Percentiles rank a stretch among this genome's conserved stretches.
Conservation (phyloP, 1,139 yeast species). For the Eremothecium sinecaudum region DNA sequence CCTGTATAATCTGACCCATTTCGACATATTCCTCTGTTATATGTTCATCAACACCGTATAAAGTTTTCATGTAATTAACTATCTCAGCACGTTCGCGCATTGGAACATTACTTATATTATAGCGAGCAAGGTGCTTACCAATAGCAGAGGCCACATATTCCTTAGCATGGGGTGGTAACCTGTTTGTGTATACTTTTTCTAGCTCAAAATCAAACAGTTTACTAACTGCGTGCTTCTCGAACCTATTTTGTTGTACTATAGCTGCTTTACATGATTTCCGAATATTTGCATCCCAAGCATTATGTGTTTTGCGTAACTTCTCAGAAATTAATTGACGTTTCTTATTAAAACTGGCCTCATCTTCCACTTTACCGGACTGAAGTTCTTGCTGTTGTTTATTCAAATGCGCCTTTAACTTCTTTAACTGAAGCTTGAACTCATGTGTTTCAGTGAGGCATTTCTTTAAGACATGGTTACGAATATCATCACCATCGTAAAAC, state of each 20-base stretch:
- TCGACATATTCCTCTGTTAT: slow-evolving; percentile 17
- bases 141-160: slow-evolving; percentile 21
- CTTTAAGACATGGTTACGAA: slow-evolving; percentile 14
- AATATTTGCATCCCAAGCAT: slow-evolving; percentile 27
- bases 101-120: slow-evolving; percentile 19
- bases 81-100: slow-evolving; percentile 13
- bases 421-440: slow-evolving; percentile 25
- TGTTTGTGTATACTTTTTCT: slow-evolving; percentile 34
- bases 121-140: slow-evolving; percentile 25
- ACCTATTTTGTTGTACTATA: slow-evolving; percentile 27
- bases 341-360: slow-evolving; percentile 12
- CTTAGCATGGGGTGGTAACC: slow-evolving; percentile 23
- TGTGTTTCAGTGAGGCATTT: slow-evolving; percentile 24
- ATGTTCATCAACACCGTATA: slow-evolving; percentile 19
- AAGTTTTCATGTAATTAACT: slow-evolving; percentile 17
- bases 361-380: slow-evolving; percentile 8
- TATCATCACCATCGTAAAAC: slow-evolving; percentile 13
- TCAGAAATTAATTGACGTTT: slow-evolving; percentile 24
- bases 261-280: slow-evolving; percentile 25
- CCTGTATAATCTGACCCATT: slow-evolving; percentile 24
- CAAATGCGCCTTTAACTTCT: slow-evolving; percentile 28
- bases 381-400: slow-evolving; percentile 24
- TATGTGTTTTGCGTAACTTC: slow-evolving; percentile 22
- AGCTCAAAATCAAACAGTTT: slow-evolving; percentile 32
- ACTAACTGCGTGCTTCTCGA: slow-evolving; percentile 29